Percentiles rank a stretch among this genome's conserved stretches.
Conservation (phyloP, 192 early-diverging fungal genomes). For the Coemansia sp. region DNA sequence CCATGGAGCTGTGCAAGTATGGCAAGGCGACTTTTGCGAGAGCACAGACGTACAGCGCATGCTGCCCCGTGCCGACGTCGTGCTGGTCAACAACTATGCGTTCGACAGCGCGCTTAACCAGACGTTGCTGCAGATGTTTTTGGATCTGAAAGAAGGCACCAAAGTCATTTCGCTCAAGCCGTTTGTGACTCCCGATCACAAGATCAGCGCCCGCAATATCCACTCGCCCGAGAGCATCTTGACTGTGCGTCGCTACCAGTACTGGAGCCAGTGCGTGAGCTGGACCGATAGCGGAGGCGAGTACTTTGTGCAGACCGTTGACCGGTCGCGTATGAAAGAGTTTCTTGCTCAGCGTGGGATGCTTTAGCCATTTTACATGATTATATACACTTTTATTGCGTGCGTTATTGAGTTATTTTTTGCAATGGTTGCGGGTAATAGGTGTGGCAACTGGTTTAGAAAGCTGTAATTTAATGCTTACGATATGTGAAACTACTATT, state of each 20-base stretch:
- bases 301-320: slow-evolving; percentile 79
- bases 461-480: neutral
- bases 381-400: neutral
- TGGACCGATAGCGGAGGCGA: slow-evolving; percentile 78
- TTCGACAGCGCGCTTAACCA: slow-evolving; percentile 87
- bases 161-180: slow-evolving; percentile 81
- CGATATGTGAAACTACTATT: neutral
- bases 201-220: slow-evolving; percentile 70
- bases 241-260: slow-evolving; percentile 62
- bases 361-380: slow-evolving; percentile 1
- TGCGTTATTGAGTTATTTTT: neutral
- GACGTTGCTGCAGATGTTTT: slow-evolving; percentile 73
- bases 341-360: slow-evolving; percentile 32
- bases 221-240: slow-evolving; percentile 72
- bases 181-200: slow-evolving; percentile 78
- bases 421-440: neutral
- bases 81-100: slow-evolving; percentile 96
- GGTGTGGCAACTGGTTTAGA: too few relatives aligned
- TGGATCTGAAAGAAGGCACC: slow-evolving; percentile 88
- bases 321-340: slow-evolving; percentile 55
- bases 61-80: slow-evolving; percentile 81
- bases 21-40: slow-evolving; percentile 86
- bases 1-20: slow-evolving; percentile 64
- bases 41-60: slow-evolving; percentile 63
- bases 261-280: slow-evolving; percentile 71